Conservation (phyloP, 2,329 filamentous ascomycete genomes). For the Trichoderma semiorbis region DNA sequence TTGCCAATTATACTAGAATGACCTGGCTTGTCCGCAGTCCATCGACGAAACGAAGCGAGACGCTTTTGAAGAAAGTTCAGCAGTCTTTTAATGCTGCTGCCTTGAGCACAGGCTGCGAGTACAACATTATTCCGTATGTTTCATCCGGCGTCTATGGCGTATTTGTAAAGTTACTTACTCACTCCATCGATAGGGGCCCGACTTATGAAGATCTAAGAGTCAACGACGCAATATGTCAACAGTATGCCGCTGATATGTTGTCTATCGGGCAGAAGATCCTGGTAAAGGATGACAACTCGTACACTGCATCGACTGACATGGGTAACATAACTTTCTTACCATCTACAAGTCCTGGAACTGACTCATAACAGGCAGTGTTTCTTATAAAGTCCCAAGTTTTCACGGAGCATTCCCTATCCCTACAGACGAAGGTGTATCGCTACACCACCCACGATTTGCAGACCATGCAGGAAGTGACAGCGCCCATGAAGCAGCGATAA, state of each 20-base stretch:
- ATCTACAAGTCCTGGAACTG: background rate
- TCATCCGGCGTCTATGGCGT: background rate
- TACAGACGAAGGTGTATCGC: background rate
- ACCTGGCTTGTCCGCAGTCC: background rate
- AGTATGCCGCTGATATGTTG: background rate
- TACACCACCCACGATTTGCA: background rate
- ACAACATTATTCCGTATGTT: background rate
- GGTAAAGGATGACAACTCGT: background rate
- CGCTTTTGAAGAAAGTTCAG: background rate
- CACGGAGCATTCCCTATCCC: background rate
- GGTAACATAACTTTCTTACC: background rate
- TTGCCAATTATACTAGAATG: background rate
- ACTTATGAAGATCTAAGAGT: background rate
- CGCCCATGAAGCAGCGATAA: background rate
- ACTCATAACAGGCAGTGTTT: background rate
- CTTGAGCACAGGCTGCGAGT: background rate
- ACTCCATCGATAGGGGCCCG: background rate
- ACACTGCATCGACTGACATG: background rate
- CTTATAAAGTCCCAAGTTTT: background rate
- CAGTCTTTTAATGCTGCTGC: background rate
- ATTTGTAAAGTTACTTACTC: background rate
- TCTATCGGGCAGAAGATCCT: background rate
- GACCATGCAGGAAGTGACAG: background rate
- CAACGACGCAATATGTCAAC: background rate
- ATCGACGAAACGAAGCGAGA: background rate